Evolutionary conservation across 129 eudicot genomes (phyloP).

Genomic region (Cynara cardunculus): DNA sequence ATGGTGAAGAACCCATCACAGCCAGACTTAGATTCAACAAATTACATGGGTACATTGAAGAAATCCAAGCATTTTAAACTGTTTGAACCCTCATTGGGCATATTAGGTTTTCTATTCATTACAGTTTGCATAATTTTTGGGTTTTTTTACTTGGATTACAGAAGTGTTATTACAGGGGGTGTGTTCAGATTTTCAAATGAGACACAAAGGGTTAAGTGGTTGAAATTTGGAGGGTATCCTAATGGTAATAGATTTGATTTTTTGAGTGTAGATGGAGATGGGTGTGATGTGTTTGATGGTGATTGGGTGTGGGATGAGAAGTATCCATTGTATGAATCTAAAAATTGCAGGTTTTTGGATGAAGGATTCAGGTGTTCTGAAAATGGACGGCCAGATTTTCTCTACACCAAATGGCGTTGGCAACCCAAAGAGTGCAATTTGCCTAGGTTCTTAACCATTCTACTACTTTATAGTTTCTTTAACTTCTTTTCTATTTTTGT

Average conservation of each 20-base stretch:
- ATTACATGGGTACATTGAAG: constrained; percentile 29
- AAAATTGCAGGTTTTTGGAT: constrained; percentile 81
- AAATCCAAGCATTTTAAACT: constrained; percentile 52
- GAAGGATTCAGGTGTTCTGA: constrained; percentile 85
- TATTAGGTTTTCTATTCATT: constrained; percentile 47
- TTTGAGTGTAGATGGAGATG: constrained; percentile 53
- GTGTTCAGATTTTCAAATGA: constrained; percentile 25
- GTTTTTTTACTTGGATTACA: constrained; percentile 74
- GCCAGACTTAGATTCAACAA: constrained; percentile 25
- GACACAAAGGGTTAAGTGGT: constrained; percentile 51
- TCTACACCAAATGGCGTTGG: constrained; percentile 94
- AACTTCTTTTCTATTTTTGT: background rate
- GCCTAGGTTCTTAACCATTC: constrained; percentile 62
- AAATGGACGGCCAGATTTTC: constrained; percentile 80
- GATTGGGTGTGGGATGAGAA: constrained; percentile 99
- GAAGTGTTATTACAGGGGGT: constrained; percentile 44
- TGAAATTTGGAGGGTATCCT: constrained; percentile 27
- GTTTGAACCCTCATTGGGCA: constrained; percentile 70
- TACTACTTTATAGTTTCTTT: background rate
- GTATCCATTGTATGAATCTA: constrained; percentile 83
- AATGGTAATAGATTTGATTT: constrained; percentile 47
- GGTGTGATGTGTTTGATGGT: constrained; percentile 92
- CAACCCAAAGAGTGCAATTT: constrained; percentile 81
- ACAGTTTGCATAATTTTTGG: constrained; percentile 46
- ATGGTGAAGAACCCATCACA: constrained; percentile 54